Base-by-base conservation (phyloP, 805 yeast species). In the Candida chauliodis region DNA sequence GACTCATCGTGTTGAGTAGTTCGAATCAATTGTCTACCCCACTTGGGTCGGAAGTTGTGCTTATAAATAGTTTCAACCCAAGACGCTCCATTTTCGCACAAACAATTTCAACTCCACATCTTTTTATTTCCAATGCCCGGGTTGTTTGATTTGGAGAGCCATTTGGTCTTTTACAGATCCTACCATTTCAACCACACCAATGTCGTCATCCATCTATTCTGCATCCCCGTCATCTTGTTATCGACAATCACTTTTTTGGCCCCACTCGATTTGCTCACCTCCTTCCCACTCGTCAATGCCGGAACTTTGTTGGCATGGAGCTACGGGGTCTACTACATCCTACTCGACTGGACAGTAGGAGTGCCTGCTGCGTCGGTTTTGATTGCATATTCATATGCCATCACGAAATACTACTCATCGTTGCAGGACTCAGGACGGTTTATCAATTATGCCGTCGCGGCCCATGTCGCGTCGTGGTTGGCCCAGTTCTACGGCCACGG, bases 401-500 rank as follows among this genome's bases (percentile, higher is more conserved):
- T 52, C 20, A 57, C 56, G 23, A 22, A 40, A 1, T 42, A 39
- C 30, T 63, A 59, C 41, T 41, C 50, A 31, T 17, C 41, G 11
- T 40, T 47, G 20, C 36, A 41, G 6, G 15, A 27, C 9, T 10
- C 42, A 6, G 27, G 42, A 13, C 38, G 27, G 17, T 53, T 57
- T 45, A 38, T 53, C 24, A 44, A 51, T 17, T 46, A 38, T 9
- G 67, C 78, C 0, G 40, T 64, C n/a, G 48, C 39, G 1, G 48
- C 76, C 13, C 84, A 83, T 55, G 55, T 72, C 0, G 25, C 63
- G 2, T 65, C 84, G 8, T 91, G 99, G 98, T 51, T 79, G 11
- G 79, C 78, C 5, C 98, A 93, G 52, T 89, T 91, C 58, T 69
- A 82, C 35, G 96, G 97, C 3, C 98, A 93, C 55, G 91, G 84